Percentiles rank a stretch among this genome's conserved stretches.
phyloP scores from a whole-genome alignment of 164 flowering plant genomes.

The grape (Vitis vinifera) region ASM3070453v1 NC_081805.1:12307501-12308000 shows the following conservation, averaged over 20 bases:
- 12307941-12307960: too few species aligned
- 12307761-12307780: not conserved
- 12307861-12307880: too few species aligned
- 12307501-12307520: not conserved
- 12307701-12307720: not conserved
- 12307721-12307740: slow-evolving; percentile 22
- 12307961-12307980: too few species aligned
- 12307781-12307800: too few species aligned
- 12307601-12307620: slow-evolving; percentile 42
- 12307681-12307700: too few species aligned
- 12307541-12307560: slow-evolving; percentile 45
- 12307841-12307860: too few species aligned
- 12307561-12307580: slow-evolving; percentile 47
- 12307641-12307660: slow-evolving; percentile 8
- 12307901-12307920: too few species aligned
- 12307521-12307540: not conserved
- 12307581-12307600: slow-evolving; percentile 47
- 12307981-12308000: too few species aligned
- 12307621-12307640: slow-evolving; percentile 25
- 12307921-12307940: too few species aligned
- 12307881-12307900: too few species aligned
- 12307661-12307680: not conserved
- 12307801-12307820: too few species aligned
- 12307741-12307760: not conserved
- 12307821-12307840: too few species aligned